Evolutionary conservation across 495 filamentous ascomycete species (phyloP), one percentile per base, ranked within the genome.

Genomic region (Talaromyces stipitatus): DNA sequence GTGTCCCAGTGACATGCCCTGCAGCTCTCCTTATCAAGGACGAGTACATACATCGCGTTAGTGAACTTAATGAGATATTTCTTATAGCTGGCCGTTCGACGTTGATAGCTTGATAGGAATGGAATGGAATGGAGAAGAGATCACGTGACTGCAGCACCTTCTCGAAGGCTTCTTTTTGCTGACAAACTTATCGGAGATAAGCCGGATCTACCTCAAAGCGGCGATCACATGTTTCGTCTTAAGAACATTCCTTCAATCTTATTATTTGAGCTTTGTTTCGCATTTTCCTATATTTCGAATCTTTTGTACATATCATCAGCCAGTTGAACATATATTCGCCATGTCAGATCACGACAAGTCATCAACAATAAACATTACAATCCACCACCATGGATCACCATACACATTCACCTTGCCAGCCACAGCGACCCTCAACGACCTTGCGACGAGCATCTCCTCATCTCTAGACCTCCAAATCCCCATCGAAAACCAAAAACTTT

Each of bases 381-480:
- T 89, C 55, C 71, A 74, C 57, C 79, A 89, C 67, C 84, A 85
- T 64, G 79, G 82, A 66, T 91, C 69, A 50, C 85, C 89, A 4
- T 85, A 87, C 5, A 90, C 84, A 18, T 85, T 91, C 29, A 87
- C 66, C 2, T 70, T 83, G 56, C 82, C 78, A 24, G 78, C 84
- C 11, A 87, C 79, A 69, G 85, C 92, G 60, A 94, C 88, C 58
- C 78, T 89, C 43, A 70, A 78, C 66, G 86, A 90, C 72, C 86
- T 94, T 58, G 77, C 82, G 24, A 55, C 71, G 52, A 62, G 66
- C 24, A 78, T 89, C 60, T 67, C 82, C 50, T 61, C 66, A 23
- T 66, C 62, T 26, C 11, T 22, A 10, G 24, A 55, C 20, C 76
- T 92, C 27, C 78, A 78, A 54, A 85, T 94, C 57, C 86, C 88